Evolutionary conservation across 192 early-diverging fungal genomes (phyloP).

Genomic region (Mortierella alpina): DNA sequence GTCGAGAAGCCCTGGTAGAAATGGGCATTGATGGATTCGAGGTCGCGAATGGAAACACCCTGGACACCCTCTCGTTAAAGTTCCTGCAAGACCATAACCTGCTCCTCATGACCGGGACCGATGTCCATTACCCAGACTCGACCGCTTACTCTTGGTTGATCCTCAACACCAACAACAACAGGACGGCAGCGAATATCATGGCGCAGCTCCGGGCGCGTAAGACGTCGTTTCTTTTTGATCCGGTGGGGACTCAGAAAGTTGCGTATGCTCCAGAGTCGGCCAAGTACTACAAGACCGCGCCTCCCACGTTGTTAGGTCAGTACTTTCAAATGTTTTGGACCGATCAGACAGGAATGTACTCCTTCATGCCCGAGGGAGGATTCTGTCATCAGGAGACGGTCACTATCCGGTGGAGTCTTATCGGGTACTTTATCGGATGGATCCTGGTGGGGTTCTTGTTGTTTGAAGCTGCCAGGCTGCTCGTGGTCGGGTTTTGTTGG

Average conservation of each 20-base stretch:
- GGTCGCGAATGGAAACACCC: slow-evolving; percentile 67
- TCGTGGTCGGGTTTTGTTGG: slow-evolving; percentile 39
- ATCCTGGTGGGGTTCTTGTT: slow-evolving; percentile 51
- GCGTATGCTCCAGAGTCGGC: slow-evolving; percentile 47
- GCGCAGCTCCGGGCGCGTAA: slow-evolving; percentile 65
- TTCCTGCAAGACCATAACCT: slow-evolving; percentile 61
- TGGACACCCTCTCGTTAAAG: slow-evolving; percentile 69
- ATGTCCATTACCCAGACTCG: slow-evolving; percentile 70
- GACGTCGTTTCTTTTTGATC: slow-evolving; percentile 74
- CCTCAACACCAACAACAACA: slow-evolving; percentile 56
- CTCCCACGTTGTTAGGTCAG: slow-evolving; percentile 64
- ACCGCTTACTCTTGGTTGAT: slow-evolving; percentile 74
- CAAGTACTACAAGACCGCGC: slow-evolving; percentile 58
- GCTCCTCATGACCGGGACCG: slow-evolving; percentile 71
- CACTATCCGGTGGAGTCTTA: slow-evolving; percentile 54
- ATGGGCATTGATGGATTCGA: slow-evolving; percentile 83
- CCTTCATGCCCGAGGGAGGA: slow-evolving; percentile 65
- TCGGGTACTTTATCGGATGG: slow-evolving; percentile 61
- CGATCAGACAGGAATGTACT: slow-evolving; percentile 74
- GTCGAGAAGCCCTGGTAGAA: slow-evolving; percentile 62
- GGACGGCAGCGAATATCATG: slow-evolving; percentile 63
- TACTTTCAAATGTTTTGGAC: slow-evolving; percentile 72
- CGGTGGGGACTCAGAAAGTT: slow-evolving; percentile 67
- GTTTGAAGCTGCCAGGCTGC: slow-evolving; percentile 36
- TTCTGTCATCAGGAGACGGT: slow-evolving; percentile 70